phyloP scores from a whole-genome alignment of 2,329 filamentous ascomycete species.

The Penicillium sp. region DNA sequence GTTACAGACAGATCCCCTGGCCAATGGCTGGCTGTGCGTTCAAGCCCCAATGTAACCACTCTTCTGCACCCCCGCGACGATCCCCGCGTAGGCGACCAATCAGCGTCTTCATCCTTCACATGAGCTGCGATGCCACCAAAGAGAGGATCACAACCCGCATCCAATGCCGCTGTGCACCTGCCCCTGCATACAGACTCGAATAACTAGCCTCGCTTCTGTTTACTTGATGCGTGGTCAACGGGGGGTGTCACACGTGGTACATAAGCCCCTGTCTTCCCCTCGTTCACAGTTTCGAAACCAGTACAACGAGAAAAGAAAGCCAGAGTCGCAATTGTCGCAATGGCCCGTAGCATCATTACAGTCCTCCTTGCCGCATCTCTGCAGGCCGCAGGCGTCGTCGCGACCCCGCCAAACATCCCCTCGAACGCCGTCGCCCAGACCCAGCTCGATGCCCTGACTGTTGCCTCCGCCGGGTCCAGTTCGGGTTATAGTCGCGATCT shows the following conservation, averaged over 20 bases:
- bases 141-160: background rate
- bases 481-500: slow-evolving; percentile 67
- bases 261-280: background rate
- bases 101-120: background rate
- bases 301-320: background rate
- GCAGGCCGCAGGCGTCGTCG: slow-evolving; percentile 18
- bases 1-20: background rate
- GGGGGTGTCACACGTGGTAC: background rate
- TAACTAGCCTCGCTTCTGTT: background rate
- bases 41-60: slow-evolving; percentile 6
- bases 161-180: background rate
- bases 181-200: background rate
- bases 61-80: slow-evolving; percentile 2
- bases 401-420: slow-evolving; percentile 66
- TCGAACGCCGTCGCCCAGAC: slow-evolving; percentile 60
- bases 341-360: slow-evolving; percentile 15
- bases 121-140: background rate
- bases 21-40: background rate
- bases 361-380: slow-evolving; percentile 24
- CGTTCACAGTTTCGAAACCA: background rate
- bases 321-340: background rate
- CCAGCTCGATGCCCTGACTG: slow-evolving; percentile 63
- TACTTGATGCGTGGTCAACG: background rate
- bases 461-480: slow-evolving; percentile 60
- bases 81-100: background rate